A percentile compares a stretch with the other conserved stretches of the same genome.
These are phyloP conservation scores for Hypomyces perniciosus DNA, from an alignment of 2,329 filamentous ascomycete species.

Conservation along the genomic window DNA sequence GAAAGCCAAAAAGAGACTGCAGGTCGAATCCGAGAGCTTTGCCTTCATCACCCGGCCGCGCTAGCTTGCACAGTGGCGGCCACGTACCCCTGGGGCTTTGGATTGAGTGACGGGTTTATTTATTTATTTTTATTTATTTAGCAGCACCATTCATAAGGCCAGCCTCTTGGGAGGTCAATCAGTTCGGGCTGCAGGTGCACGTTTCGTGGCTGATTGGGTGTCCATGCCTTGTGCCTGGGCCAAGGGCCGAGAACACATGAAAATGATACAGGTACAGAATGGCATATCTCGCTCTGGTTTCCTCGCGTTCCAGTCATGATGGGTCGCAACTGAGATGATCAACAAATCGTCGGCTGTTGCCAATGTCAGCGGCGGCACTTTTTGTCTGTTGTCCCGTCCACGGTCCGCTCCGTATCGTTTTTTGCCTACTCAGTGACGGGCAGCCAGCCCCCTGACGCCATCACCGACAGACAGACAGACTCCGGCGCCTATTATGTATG, in stretches of 20 bases:
- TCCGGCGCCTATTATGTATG: conserved; percentile 10
- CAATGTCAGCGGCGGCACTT: not conserved
- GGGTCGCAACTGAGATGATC: not conserved
- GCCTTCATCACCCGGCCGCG: conserved; percentile 1
- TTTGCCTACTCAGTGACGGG: no score
- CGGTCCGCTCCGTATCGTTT: not conserved
- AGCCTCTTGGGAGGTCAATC: conserved; percentile 5
- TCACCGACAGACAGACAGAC: conserved; percentile 12
- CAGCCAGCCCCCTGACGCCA: conserved; percentile 9
- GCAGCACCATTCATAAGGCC: conserved; percentile 1
- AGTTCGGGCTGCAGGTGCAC: conserved; percentile 6
- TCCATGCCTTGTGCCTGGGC: not conserved
- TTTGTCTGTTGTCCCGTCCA: not conserved
- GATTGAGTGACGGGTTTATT: conserved; percentile 2
- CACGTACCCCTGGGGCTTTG: conserved; percentile 10
- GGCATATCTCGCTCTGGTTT: not conserved
- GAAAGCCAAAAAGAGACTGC: conserved; percentile 4
- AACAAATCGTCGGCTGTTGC: conserved; percentile 2
- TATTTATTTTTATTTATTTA: conserved; percentile 3
- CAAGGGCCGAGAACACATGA: conserved; percentile 6
- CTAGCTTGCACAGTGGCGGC: conserved; percentile 7
- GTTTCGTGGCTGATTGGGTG: conserved; percentile 9
- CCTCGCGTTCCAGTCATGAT: conserved; percentile 4
- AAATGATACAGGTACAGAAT: conserved; percentile 5
- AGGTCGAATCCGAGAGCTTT: conserved; percentile 4